phyloP scores from a whole-genome alignment of 345 rosid species.

The Acer saccharum region DNA sequence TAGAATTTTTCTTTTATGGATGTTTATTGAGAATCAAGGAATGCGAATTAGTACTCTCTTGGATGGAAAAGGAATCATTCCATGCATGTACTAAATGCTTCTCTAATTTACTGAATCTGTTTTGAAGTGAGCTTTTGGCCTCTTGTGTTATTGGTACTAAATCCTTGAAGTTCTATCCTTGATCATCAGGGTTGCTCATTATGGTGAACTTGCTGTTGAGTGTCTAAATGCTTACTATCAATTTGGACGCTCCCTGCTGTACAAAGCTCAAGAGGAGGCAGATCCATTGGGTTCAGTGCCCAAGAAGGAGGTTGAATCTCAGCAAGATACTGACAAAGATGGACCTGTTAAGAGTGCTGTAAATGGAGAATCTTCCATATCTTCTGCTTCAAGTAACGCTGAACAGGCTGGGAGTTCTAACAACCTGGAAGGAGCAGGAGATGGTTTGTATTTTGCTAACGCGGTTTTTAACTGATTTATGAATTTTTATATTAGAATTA shows the following conservation, averaged over 20 bases:
- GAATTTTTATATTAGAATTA: background rate
- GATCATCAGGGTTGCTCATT: conserved; percentile 55
- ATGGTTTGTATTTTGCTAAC: conserved; percentile 36
- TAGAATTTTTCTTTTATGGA: background rate
- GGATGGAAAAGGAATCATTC: background rate
- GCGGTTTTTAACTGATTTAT: background rate
- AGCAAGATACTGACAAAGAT: conserved; percentile 44
- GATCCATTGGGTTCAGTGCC: conserved; percentile 83
- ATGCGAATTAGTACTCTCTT: background rate
- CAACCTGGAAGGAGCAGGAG: conserved; percentile 45
- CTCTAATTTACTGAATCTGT: conserved; percentile 14
- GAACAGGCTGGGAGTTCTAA: conserved; percentile 54
- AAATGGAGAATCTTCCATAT: conserved; percentile 51
- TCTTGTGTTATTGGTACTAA: background rate
- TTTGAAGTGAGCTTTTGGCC: background rate
- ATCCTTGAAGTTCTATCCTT: background rate
- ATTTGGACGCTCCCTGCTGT: conserved; percentile 78
- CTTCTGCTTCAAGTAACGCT: conserved; percentile 48
- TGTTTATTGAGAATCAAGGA: background rate
- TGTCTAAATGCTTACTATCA: conserved; percentile 72
- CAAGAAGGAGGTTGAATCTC: conserved; percentile 56
- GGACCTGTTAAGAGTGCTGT: conserved; percentile 40
- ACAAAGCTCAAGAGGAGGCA: conserved; percentile 90
- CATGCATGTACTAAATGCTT: background rate
- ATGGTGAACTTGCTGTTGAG: conserved; percentile 76